Evolutionary conservation across 2,329 filamentous ascomycete genomes (phyloP).

Genomic region (Scortechinia acanthostroma): DNA sequence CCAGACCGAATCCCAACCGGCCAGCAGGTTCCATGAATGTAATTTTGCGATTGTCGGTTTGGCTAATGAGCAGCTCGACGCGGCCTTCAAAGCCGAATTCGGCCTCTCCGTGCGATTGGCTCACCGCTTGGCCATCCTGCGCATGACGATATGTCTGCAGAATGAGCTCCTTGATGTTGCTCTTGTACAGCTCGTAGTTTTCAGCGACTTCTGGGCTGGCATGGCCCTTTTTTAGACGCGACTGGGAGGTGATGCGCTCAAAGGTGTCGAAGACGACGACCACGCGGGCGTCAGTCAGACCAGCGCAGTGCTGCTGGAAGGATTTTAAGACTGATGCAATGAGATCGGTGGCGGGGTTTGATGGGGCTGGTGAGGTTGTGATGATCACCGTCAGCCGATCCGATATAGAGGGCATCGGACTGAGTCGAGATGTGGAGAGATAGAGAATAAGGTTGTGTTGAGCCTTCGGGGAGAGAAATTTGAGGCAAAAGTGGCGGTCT

Average conservation of each 20-base stretch:
- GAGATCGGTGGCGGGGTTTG: constrained; percentile 41
- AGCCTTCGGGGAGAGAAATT: too few relatives aligned
- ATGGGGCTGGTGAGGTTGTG: constrained; percentile 47
- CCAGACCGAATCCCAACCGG: constrained; percentile 42
- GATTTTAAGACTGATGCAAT: constrained; percentile 35
- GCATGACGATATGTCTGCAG: constrained; percentile 14
- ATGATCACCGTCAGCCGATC: constrained; percentile 32
- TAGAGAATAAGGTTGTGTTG: too few relatives aligned
- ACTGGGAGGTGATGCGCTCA: constrained; percentile 31
- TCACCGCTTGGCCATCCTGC: constrained; percentile 4
- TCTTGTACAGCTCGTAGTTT: constrained; percentile 33
- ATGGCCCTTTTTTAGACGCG: constrained; percentile 43
- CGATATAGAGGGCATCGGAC: not conserved
- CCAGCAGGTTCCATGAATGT: constrained; percentile 37
- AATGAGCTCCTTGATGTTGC: constrained; percentile 33
- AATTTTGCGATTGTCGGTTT: constrained; percentile 24
- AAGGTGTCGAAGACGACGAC: constrained; percentile 44
- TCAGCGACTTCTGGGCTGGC: constrained; percentile 35
- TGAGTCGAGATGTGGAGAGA: too few relatives aligned
- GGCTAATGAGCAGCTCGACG: constrained; percentile 24
- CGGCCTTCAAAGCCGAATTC: constrained; percentile 37
- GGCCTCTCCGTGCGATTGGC: constrained; percentile 20
- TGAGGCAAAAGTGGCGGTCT: too few relatives aligned
- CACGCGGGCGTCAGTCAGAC: constrained; percentile 30
- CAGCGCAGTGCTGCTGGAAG: constrained; percentile 30